Percentiles rank a stretch among this genome's conserved stretches.
These are phyloP conservation scores for Solanum raphanifolium DNA, from an alignment of 257 asterid genomes.

Conservation along the genomic window DNA sequence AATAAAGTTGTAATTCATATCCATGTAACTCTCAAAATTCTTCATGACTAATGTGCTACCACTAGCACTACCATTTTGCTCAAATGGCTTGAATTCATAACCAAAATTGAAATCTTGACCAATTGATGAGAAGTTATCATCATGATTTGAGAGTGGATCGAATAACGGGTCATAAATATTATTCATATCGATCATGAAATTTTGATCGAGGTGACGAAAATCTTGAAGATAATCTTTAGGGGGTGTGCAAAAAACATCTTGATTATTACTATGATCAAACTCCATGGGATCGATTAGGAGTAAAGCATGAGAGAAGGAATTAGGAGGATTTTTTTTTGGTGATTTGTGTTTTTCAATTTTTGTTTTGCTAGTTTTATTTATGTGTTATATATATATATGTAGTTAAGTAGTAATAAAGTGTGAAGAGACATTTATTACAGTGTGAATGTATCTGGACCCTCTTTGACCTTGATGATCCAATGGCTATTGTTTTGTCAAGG, in stretches of 20 bases:
- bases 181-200: conserved; percentile 14
- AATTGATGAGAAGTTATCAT: background rate
- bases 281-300: conserved; percentile 12
- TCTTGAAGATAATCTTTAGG: conserved; percentile 46
- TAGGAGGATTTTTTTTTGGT: background rate
- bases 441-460: conserved; percentile 1
- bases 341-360: background rate
- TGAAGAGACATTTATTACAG: conserved; percentile 7
- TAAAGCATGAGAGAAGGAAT: background rate
- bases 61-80: conserved; percentile 14
- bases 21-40: conserved; percentile 18
- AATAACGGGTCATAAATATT: conserved; percentile 29
- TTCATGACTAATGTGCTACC: conserved; percentile 3
- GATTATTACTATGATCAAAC: background rate
- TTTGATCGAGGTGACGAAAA: conserved; percentile 8
- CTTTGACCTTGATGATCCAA: conserved; percentile 3
- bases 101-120: background rate
- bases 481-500: background rate
- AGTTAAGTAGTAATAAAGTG: background rate
- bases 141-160: conserved; percentile 19
- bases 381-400: background rate
- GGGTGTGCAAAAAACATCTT: conserved; percentile 20
- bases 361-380: background rate
- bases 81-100: conserved; percentile 25
- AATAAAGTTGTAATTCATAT: background rate